Evolutionary conservation across 75 land plant species (phyloP).

Genomic region (Sequoia sempervirens): DNA sequence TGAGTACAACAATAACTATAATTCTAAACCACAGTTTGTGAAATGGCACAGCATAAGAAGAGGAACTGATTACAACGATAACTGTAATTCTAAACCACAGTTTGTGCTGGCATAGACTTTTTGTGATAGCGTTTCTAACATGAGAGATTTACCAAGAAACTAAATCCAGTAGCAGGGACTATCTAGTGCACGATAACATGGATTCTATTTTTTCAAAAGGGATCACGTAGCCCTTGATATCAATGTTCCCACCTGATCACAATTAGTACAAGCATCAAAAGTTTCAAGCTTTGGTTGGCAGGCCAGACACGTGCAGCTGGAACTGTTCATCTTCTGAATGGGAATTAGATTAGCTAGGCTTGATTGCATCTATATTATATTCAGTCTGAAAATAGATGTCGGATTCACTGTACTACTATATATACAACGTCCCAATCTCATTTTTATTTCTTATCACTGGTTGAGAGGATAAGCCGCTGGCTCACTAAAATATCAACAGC

Average conservation of each 20-base stretch:
- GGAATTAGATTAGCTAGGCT: background rate
- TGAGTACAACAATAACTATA: too few relatives aligned
- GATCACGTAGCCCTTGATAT: background rate
- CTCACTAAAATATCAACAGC: background rate
- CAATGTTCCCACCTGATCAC: background rate
- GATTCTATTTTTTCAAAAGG: background rate
- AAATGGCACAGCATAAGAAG: background rate
- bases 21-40: too few relatives aligned
- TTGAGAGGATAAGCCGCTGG: background rate
- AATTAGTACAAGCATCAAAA: background rate
- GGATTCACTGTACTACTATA: background rate
- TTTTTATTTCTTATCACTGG: background rate
- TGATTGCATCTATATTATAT: background rate
- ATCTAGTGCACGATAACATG: background rate
- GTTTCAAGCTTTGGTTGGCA: background rate
- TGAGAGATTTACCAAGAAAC: background rate
- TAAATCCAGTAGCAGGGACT: background rate
- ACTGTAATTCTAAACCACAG: too few relatives aligned
- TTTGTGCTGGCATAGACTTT: too few relatives aligned
- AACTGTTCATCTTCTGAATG: background rate
- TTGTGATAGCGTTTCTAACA: too few relatives aligned
- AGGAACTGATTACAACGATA: background rate
- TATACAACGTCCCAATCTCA: background rate
- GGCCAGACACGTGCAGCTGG: background rate
- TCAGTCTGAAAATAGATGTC: background rate